Evolutionary conservation across 2,329 filamentous ascomycete genomes (phyloP).

Genomic region (Colletotrichum sp.): DNA sequence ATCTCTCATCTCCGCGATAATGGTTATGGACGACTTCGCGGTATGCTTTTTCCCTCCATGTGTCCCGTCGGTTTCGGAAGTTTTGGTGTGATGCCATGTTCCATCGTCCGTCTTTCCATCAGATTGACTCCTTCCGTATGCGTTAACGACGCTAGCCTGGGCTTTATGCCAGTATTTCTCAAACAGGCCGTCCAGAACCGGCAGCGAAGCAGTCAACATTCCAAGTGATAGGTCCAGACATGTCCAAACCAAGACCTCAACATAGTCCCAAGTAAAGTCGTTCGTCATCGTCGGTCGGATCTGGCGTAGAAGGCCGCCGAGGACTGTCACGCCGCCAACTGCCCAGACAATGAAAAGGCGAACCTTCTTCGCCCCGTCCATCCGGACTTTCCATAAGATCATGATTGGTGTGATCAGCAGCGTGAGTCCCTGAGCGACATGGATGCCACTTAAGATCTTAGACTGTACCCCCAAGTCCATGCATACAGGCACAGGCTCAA

Average conservation of each 20-base stretch:
- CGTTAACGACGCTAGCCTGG: neutral
- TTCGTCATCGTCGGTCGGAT: conserved; percentile 22
- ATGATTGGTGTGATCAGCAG: conserved; percentile 35
- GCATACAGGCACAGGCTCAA: conserved; percentile 24
- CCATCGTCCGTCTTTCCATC: neutral
- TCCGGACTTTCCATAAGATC: conserved; percentile 36
- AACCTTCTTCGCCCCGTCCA: conserved; percentile 30
- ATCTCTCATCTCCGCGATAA: neutral
- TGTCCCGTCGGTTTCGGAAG: neutral
- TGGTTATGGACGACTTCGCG: neutral
- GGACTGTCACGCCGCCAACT: conserved; percentile 31
- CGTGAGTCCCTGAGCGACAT: conserved; percentile 36
- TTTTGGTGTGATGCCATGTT: conserved; percentile 4
- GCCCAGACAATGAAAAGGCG: conserved; percentile 35
- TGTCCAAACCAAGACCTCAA: conserved; percentile 31
- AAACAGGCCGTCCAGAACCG: conserved; percentile 29
- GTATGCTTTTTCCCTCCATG: neutral
- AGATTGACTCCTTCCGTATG: neutral
- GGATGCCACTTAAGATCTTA: conserved; percentile 30
- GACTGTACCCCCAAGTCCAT: conserved; percentile 21
- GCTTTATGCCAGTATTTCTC: neutral
- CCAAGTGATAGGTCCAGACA: conserved; percentile 35
- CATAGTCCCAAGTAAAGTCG: conserved; percentile 29
- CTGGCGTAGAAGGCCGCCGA: conserved; percentile 33
- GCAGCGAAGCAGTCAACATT: conserved; percentile 34